These are phyloP conservation scores for Eutrema yunnanense DNA, from an alignment of 345 rosid genomes.

Conservation along the genomic window DNA sequence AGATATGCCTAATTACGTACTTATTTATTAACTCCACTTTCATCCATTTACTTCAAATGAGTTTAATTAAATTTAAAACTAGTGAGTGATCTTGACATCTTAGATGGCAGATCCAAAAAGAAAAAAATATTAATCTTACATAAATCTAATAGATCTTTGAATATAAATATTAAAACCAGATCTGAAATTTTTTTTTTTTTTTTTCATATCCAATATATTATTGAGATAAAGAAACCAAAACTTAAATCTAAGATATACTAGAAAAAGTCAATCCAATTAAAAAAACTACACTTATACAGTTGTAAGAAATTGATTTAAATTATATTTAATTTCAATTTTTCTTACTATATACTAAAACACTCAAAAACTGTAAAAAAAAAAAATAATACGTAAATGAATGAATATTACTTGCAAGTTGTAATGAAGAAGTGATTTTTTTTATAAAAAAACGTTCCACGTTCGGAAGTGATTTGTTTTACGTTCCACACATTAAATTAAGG, in stretches of 20 bases:
- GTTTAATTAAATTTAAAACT: neutral
- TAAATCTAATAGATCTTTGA: neutral
- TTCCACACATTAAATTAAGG: neutral
- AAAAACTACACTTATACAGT: neutral
- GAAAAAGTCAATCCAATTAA: neutral
- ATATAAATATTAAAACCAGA: neutral
- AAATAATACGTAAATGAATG: neutral
- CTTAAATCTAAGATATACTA: neutral
- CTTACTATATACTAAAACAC: neutral
- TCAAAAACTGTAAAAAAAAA: too few species aligned
- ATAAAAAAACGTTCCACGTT: neutral
- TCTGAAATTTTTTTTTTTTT: neutral
- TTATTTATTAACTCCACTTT: neutral
- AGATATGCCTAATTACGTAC: neutral
- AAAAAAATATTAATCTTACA: neutral
- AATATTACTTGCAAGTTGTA: slow-evolving; percentile 17
- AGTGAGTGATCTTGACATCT: neutral
- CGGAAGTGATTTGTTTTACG: neutral
- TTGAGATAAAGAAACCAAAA: neutral
- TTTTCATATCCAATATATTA: neutral
- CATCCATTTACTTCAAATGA: neutral
- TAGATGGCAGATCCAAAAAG: slow-evolving; percentile 8
- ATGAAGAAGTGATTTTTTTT: neutral
- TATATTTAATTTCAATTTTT: neutral
- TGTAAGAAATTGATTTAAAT: neutral